A percentile compares a stretch with the other conserved stretches of the same genome.
Evolutionary conservation across 345 rosid genomes (phyloP).

Genomic region (Eucalyptus caleyi): DNA sequence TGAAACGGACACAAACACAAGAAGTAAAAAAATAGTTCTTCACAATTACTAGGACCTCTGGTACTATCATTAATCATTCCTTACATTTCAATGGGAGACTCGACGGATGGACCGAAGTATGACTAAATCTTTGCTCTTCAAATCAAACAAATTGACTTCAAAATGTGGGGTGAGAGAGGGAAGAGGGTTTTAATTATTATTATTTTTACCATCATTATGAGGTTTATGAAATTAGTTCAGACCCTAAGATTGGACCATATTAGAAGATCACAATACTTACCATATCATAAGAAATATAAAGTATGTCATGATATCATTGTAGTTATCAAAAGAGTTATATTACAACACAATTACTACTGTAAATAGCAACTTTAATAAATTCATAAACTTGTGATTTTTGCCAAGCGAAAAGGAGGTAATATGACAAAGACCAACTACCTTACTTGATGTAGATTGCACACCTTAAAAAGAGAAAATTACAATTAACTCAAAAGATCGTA

Average conservation of each 20-base stretch:
- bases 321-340: not conserved
- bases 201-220: not conserved
- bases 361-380: not conserved
- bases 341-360: not conserved
- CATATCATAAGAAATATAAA: not conserved
- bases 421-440: not conserved
- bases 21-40: not conserved
- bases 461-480: not conserved
- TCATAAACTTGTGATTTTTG: not conserved
- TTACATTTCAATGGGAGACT: not conserved
- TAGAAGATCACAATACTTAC: not conserved
- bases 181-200: not conserved
- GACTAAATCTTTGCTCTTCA: not conserved
- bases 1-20: fast-evolving
- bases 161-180: not conserved
- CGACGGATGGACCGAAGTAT: fast-evolving
- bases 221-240: not conserved
- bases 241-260: not conserved
- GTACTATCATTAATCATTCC: not conserved
- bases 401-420: not conserved
- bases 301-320: not conserved
- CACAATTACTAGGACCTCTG: fast-evolving
- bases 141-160: not conserved
- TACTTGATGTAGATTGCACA: not conserved
- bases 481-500: not conserved